phyloP scores from a whole-genome alignment of 2,329 filamentous ascomycete genomes.

The Aspergillus fischeri region DNA sequence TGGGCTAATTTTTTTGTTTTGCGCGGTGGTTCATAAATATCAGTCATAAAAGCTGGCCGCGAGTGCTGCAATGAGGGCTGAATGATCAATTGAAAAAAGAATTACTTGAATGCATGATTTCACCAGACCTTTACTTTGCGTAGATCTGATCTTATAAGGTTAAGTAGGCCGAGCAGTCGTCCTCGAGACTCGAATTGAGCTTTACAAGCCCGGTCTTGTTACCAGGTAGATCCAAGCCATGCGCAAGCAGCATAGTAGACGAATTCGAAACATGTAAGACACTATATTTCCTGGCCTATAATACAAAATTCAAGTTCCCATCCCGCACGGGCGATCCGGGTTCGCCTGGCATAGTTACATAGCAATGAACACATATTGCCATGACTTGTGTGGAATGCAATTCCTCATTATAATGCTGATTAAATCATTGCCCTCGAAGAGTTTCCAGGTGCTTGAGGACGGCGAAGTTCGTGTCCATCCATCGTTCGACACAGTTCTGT shows the following conservation, averaged over 20 bases:
- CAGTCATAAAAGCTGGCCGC: slow-evolving; percentile 29
- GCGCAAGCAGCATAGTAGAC: not conserved
- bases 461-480: slow-evolving; percentile 80
- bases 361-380: not conserved
- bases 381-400: slow-evolving; percentile 1
- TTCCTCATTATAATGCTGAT: not conserved
- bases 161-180: not conserved
- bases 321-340: not conserved
- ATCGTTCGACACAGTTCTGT: slow-evolving; percentile 88
- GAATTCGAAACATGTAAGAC: not conserved
- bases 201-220: not conserved
- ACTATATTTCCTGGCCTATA: not conserved
- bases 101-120: slow-evolving; percentile 25
- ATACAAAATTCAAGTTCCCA: not conserved
- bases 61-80: slow-evolving; percentile 31
- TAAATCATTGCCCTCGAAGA: slow-evolving; percentile 45
- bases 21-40: slow-evolving; percentile 39
- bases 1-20: slow-evolving; percentile 42
- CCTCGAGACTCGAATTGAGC: not conserved
- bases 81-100: slow-evolving; percentile 35
- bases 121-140: slow-evolving; percentile 9
- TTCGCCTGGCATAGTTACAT: not conserved
- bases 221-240: not conserved
- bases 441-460: slow-evolving; percentile 81
- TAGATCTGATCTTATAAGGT: slow-evolving; percentile 11